Percentiles rank a stretch among this genome's conserved stretches.
These are phyloP conservation scores for Trichaptum fuscoviolaceum DNA, from an alignment of 768 basidiomycete species.

Conservation along the genomic window DNA sequence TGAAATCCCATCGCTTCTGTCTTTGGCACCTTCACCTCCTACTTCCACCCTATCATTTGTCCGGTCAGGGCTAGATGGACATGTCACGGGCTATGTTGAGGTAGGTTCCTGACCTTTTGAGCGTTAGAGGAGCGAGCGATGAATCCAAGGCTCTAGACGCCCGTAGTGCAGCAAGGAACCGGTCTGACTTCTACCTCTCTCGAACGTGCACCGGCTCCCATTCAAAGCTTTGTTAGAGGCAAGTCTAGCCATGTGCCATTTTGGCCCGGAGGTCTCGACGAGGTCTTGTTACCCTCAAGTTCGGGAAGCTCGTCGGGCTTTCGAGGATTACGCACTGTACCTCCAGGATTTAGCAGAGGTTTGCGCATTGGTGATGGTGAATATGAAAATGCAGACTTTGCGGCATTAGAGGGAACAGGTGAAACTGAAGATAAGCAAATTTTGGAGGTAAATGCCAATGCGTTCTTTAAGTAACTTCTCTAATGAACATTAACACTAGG, in stretches of 20 bases:
- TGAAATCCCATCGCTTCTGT: constrained; percentile 58
- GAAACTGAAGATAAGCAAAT: background rate
- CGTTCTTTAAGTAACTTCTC: background rate
- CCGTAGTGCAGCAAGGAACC: constrained; percentile 50
- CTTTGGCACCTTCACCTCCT: constrained; percentile 62
- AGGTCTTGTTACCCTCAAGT: constrained; percentile 35
- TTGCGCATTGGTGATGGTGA: constrained; percentile 63
- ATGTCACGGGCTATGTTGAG: constrained; percentile 77
- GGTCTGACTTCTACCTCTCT: constrained; percentile 83
- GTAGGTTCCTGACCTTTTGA: constrained; percentile 30
- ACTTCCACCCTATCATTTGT: constrained; percentile 71
- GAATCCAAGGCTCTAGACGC: constrained; percentile 34
- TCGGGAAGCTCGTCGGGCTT: constrained; percentile 14
- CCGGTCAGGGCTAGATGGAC: constrained; percentile 74
- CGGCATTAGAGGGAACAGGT: constrained; percentile 20
- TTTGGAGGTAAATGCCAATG: background rate
- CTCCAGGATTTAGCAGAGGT: constrained; percentile 82
- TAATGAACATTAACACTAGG: background rate
- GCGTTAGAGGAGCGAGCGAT: background rate
- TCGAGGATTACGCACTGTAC: constrained; percentile 54
- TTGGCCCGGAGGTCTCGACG: constrained; percentile 88
- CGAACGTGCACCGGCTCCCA: constrained; percentile 76
- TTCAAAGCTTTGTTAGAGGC: constrained; percentile 83
- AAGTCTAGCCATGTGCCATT: constrained; percentile 93
- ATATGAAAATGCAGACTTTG: constrained; percentile 39